Evolutionary conservation across 2,329 filamentous ascomycete genomes (phyloP).

Genomic region (Alternaria triticimaculans): DNA sequence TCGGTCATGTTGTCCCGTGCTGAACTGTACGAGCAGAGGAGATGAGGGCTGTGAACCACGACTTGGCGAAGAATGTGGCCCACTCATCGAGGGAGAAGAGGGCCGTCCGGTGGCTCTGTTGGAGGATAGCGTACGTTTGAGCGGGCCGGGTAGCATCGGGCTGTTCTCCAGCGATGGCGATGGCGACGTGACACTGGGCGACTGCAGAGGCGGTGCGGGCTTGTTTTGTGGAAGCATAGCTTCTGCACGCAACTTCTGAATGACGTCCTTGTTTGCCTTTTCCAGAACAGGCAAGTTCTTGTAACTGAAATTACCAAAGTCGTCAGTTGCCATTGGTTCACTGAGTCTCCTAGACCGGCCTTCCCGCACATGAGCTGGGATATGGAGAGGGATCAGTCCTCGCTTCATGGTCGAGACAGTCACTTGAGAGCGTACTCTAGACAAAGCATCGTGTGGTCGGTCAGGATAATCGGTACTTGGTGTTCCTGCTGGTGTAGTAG

Average conservation of each 20-base stretch:
- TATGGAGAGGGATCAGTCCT: constrained; percentile 91
- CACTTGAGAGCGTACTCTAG: constrained; percentile 84
- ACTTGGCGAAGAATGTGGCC: constrained; percentile 85
- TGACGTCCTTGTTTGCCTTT: constrained; percentile 98
- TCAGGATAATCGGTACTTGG: constrained; percentile 82
- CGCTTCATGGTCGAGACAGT: constrained; percentile 83
- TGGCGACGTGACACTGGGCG: constrained; percentile 58
- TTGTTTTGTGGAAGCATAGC: constrained; percentile 75
- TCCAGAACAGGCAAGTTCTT: constrained; percentile 97
- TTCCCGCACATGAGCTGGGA: constrained; percentile 94
- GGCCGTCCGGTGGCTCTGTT: constrained; percentile 76
- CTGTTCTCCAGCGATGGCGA: constrained; percentile 80
- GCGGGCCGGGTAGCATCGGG: constrained; percentile 77
- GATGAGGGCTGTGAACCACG: constrained; percentile 84
- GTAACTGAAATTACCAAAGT: constrained; percentile 96
- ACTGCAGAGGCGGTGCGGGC: constrained; percentile 49
- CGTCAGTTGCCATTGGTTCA: constrained; percentile 86
- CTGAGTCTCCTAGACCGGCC: constrained; percentile 85
- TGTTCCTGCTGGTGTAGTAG: constrained; percentile 72
- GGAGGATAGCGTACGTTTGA: constrained; percentile 83
- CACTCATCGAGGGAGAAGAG: constrained; percentile 83
- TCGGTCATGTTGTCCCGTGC: constrained; percentile 82
- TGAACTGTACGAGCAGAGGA: constrained; percentile 95
- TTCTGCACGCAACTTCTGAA: constrained; percentile 92
- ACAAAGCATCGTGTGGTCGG: constrained; percentile 91